phyloP scores from a whole-genome alignment of 176 grass and related monocot genomes.

The Alloteropsis semialata region DNA sequence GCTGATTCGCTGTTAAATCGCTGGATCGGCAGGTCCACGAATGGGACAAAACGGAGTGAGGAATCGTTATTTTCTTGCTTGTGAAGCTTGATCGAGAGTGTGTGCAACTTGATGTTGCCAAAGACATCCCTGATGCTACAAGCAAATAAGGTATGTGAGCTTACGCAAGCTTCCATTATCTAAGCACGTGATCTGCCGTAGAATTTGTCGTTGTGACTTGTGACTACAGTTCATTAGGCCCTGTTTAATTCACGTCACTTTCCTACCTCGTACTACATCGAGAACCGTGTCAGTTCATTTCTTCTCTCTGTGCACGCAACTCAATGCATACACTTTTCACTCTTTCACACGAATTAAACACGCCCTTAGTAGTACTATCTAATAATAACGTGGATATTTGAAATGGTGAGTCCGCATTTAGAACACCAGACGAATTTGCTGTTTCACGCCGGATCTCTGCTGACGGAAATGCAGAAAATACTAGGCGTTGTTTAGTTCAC shows the following conservation, averaged over 20 bases:
- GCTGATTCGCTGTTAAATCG: not conserved
- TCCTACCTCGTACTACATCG: too few species aligned
- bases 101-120: constrained; percentile 5
- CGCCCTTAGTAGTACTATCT: not conserved
- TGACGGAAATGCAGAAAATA: not conserved
- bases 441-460: too few species aligned
- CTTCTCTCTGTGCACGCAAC: too few species aligned
- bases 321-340: too few species aligned
- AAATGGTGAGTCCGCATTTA: not conserved
- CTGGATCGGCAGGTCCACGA: not conserved
- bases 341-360: too few species aligned
- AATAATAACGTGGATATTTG: not conserved
- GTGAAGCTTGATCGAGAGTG: not conserved
- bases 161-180: not conserved
- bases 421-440: not conserved
- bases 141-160: not conserved
- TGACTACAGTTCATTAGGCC: not conserved
- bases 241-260: too few species aligned
- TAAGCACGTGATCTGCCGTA: not conserved
- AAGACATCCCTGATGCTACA: not conserved
- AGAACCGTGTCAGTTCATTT: too few species aligned
- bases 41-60: not conserved
- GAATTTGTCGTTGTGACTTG: not conserved
- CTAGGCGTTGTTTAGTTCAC: not conserved
- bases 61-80: not conserved